These are phyloP conservation scores for Fraxinus xanthoxyloides DNA, from an alignment of 305 asterid genomes.

Conservation along the genomic window DNA sequence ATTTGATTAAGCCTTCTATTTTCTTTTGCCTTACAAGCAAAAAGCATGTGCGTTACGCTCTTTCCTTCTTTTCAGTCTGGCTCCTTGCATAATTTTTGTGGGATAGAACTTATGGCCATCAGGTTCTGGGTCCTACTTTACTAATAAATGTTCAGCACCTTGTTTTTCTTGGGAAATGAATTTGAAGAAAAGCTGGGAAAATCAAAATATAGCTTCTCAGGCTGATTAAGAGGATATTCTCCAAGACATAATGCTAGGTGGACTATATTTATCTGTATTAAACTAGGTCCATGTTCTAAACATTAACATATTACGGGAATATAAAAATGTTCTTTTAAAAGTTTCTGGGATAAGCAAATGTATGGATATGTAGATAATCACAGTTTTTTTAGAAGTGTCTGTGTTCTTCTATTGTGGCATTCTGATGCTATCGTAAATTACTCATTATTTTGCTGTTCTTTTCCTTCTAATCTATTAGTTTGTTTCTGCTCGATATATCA, in stretches of 20 bases:
- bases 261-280: conserved; percentile 7
- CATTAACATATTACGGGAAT: background rate
- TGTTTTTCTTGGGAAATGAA: background rate
- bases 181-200: conserved; percentile 3
- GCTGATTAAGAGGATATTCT: conserved; percentile 14
- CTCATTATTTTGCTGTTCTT: conserved; percentile 7
- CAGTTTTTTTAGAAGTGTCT: conserved; percentile 15
- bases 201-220: background rate
- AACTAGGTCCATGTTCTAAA: conserved; percentile 11
- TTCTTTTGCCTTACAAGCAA: conserved; percentile 15
- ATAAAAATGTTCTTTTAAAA: conserved; percentile 1
- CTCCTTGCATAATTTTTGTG: conserved; percentile 14
- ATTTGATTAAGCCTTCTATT: conserved; percentile 16
- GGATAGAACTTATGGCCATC: conserved; percentile 14
- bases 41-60: background rate
- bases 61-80: conserved; percentile 14
- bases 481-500: conserved; percentile 42
- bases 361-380: background rate
- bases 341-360: conserved; percentile 6
- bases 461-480: conserved; percentile 9
- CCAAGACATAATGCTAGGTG: conserved; percentile 9
- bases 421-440: conserved; percentile 20
- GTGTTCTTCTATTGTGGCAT: conserved; percentile 19
- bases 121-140: conserved; percentile 3
- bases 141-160: background rate